Evolutionary conservation across 2,329 filamentous ascomycete species (phyloP), one percentile per base, ranked within the genome.

Genomic region (Alternaria ventricosa): DNA sequence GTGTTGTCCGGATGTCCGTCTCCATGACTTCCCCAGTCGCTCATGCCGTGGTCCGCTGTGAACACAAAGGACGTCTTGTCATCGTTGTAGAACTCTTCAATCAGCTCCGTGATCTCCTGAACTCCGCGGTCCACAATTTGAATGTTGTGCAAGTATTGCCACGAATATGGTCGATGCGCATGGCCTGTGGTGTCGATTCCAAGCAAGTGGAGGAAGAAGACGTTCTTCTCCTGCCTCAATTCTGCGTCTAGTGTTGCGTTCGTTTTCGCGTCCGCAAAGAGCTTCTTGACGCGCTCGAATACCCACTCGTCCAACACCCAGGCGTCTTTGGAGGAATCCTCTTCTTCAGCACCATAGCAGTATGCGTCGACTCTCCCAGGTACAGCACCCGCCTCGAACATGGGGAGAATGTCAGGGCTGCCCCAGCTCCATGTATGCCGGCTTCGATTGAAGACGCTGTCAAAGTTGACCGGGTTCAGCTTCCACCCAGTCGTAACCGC

Each of bases 361-460:
- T 90, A 91, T n/a, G 93, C 91, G 79, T 97, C 92, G 2, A 99
- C 92, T 66, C 91, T 87, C 8, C 95, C 94, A 0, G 92, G 91
- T 10, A 92, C 89, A 23, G 96, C 95, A n/a, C 96, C 96, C 61
- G 94, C 87, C 77, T 96, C 90, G 78, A 99, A 99, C 96, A 99
- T 99, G 58, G 92, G 92, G 69, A 99, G 82, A 74, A 99, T 99
- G 81, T 99, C 96, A 1, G 96, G 96, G 76, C 94, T 97, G 3
- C 96, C 96, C 96, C 96, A 99, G 80, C 94, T 97, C 96, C 96
- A 99, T 8, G 96, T 99, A 82, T 99, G 96, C 49, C 91, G 87
- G 77, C 95, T 98, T 66, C 93, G 89, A 79, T 99, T 99, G 87
- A 99, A 99, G 11, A 99, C 94, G 75, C 95, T 98, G 82, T 99